Conservation (phyloP, 2,329 filamentous ascomycete species). For the Pseudogymnoascus sp. region DNA sequence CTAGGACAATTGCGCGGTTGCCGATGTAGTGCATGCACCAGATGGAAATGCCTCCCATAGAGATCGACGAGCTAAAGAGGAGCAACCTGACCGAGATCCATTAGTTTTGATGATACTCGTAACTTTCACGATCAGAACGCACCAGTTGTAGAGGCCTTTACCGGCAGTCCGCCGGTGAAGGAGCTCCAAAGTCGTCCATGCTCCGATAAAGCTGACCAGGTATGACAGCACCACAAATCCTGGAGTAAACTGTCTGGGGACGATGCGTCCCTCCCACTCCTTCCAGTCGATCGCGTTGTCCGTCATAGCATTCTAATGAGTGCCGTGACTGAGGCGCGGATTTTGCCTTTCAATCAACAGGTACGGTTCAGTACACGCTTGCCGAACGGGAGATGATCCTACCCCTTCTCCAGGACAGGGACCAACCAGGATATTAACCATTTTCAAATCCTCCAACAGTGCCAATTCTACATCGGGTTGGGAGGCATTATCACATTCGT, state of each 20-base stretch:
- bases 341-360: not conserved
- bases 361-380: not conserved
- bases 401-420: not conserved
- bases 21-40: slow-evolving; percentile 82
- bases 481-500: not conserved
- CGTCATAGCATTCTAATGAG: slow-evolving; percentile 9
- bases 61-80: slow-evolving; percentile 56
- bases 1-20: slow-evolving; percentile 70
- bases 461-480: not conserved
- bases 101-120: not conserved
- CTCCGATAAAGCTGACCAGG: slow-evolving; percentile 67
- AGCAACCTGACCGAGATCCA: slow-evolving; percentile 44
- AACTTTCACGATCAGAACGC: slow-evolving; percentile 27
- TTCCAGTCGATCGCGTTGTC: slow-evolving; percentile 13
- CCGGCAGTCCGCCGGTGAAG: slow-evolving; percentile 69
- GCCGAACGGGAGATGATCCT: not conserved
- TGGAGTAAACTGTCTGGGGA: slow-evolving; percentile 46
- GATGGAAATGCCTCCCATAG: slow-evolving; percentile 69
- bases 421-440: not conserved
- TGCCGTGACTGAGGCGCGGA: not conserved
- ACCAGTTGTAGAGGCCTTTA: slow-evolving; percentile 65
- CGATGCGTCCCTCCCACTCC: slow-evolving; percentile 35
- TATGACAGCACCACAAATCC: slow-evolving; percentile 65
- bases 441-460: not conserved
- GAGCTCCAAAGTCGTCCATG: slow-evolving; percentile 73